Percentiles rank a stretch among this genome's conserved stretches.
Conservation (phyloP, 805 yeast genomes). For the Nakazawaea populi region DNA sequence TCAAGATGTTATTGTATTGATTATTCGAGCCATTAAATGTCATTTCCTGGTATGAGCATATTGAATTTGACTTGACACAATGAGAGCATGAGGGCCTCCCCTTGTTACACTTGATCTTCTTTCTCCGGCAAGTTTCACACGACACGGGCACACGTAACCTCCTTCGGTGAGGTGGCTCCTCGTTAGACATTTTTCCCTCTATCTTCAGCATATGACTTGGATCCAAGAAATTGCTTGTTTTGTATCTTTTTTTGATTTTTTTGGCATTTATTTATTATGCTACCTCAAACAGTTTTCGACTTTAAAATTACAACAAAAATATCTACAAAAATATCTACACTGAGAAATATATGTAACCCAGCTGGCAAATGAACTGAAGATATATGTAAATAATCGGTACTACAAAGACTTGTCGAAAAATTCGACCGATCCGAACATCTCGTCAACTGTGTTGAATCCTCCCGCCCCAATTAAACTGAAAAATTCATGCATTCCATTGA, state of each 20-base stretch:
- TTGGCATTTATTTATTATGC: neutral
- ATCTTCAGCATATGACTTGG: neutral
- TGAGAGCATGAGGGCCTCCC: slow-evolving; percentile 2
- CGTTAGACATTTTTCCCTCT: neutral
- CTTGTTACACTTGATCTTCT: slow-evolving; percentile 9
- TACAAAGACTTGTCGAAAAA: slow-evolving; percentile 2
- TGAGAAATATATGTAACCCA: no score
- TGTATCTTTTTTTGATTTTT: neutral
- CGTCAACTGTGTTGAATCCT: slow-evolving; percentile 7
- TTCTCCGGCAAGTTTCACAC: slow-evolving; percentile 7
- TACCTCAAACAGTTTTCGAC: neutral
- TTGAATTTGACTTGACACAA: slow-evolving; percentile 1
- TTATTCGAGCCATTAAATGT: neutral
- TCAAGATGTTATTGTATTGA: slow-evolving; percentile 1
- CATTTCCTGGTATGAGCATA: slow-evolving; percentile 8
- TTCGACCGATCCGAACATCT: slow-evolving; percentile 5
- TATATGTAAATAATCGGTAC: no score
- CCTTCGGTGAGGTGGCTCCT: neutral
- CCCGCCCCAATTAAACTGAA: slow-evolving; percentile 8
- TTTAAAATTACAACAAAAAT: no score
- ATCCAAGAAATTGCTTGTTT: neutral
- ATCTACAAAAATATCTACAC: no score
- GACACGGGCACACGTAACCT: slow-evolving; percentile 9
- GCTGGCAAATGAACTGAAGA: neutral
- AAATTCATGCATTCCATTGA: neutral